Base-by-base conservation (phyloP, 352 stramenopile species). In the Phytophthora chlamydospora region DNA sequence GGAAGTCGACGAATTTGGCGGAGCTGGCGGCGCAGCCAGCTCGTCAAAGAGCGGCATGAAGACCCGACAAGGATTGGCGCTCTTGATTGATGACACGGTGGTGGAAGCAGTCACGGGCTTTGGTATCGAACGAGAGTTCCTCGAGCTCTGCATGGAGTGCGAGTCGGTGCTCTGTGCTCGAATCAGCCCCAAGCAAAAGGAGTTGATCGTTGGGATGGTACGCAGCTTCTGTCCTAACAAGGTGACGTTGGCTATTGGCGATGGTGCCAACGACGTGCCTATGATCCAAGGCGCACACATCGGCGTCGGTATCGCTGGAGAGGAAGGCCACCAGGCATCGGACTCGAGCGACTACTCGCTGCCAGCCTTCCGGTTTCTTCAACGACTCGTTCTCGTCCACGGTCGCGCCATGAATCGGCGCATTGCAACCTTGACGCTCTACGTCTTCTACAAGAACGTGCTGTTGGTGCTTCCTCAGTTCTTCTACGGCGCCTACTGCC, bases 181-280 rank as follows among this genome's bases (percentile, higher is more conserved):
- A 36, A 97, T 99, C 8, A 98, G 88, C 53, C 97, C 97, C 11
- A 95, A 97, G 55, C 97, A 99, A 73, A 99, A 99, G 62, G 91
- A 97, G 11, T 79, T 98, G n/a, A 84, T 99, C 10, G 91, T 99
- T 9, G 85, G 93, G 29, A 89, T 99, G 67, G 95, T 99, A 17
- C 80, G 79, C 7, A 62, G 42, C 6, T 68, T 73, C 9, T 83
- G 35, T 6, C 68, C 74, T 6, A 27, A 71, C 52, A 80, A 90
- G 40, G 65, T 91, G 21, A 96, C 88, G 0, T 68, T 97, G 11
- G 76, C 85, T 0, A 85, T 97, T 32, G 90, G 93, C 13, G 93
- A 98, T 49, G 92, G 93, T 38, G 93, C 92, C 1, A 98, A 98
- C 64, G 93, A 98, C 58, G 93, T 98, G 0, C 84, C 87, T 3